Conservation (phyloP, 768 basidiomycete genomes). For the Phaeolepiota aurea region DNA sequence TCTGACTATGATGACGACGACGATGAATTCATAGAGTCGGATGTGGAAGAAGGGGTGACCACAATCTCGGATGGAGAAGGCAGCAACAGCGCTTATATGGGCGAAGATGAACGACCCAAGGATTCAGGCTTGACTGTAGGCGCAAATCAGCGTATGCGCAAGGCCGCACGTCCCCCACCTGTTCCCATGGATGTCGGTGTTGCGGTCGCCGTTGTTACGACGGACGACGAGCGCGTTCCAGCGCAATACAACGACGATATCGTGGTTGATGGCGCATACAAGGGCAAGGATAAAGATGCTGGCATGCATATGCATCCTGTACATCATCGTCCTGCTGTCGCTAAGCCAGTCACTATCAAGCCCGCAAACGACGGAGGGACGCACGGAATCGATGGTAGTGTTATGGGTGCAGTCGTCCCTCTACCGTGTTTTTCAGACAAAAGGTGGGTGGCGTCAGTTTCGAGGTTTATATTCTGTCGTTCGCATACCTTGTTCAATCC, state of each 20-base stretch:
- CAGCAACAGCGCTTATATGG: no score
- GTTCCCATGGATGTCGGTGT: conserved; percentile 12
- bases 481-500: not conserved
- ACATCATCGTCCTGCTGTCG: conserved; percentile 18
- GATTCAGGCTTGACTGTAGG: not conserved
- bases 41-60: conserved; percentile 10
- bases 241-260: not conserved
- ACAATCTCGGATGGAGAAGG: no score
- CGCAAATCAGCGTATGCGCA: conserved; percentile 3
- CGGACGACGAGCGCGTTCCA: conserved; percentile 3
- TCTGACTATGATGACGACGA: conserved; percentile 12
- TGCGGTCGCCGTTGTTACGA: no score
- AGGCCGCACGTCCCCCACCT: not conserved
- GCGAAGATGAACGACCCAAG: not conserved
- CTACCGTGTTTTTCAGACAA: no score
- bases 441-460: no score
- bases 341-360: conserved; percentile 8
- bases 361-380: conserved; percentile 1
- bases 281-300: conserved; percentile 3
- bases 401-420: no score
- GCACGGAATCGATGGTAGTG: no score
- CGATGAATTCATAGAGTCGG: conserved; percentile 14
- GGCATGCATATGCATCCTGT: conserved; percentile 49
- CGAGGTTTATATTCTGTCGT: no score
- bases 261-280: not conserved